Evolutionary conservation across 1,284 basidiomycete genomes (phyloP), one percentile per base, ranked within the genome.

Genomic region (Ganoderma leucocontextum): DNA sequence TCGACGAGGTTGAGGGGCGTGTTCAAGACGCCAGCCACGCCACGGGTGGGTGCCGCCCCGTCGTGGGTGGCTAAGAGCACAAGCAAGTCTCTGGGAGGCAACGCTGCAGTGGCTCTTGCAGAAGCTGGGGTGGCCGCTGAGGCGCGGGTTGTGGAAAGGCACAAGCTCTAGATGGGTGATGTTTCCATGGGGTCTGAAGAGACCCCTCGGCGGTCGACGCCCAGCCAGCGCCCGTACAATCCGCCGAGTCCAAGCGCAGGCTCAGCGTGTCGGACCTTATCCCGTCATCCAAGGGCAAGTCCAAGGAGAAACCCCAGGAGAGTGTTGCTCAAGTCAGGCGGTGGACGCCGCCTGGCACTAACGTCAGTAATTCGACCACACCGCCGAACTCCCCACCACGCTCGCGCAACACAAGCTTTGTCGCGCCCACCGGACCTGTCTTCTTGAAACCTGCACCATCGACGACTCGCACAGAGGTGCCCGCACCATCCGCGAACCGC

Each of bases 51-150:
- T n/a, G n/a, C n/a, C n/a, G n/a, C n/a, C n/a, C n/a, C n/a, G n/a
- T 82, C 86, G n/a, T 86, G 86, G 6, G 76, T 83, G 57, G 85
- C 84, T n/a, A 92, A 89, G 76, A 86, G 84, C 63, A 82, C 84
- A 76, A 84, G 86, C 63, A 92, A 88, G 75, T 89, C 91, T n/a
- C 75, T 91, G 7, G 89, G 89, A 58, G 86, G 84, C 13, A 80
- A 78, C n/a, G 85, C 86, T 13, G 88, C 85, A 3, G 87, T 84
- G 25, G 89, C 88, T 22, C 83, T 93, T 17, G 91, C 90, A 9
- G 89, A 92, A 78, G 91, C 91, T 12, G 83, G 86, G 65, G 90
- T 90, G 3, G 88, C 88, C 57, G 92, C 92, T 6, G 89, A 93
- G 76, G 91, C 89, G 6, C 85, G 86, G 66, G 84, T 94, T 15